phyloP scores from a whole-genome alignment of 2,329 filamentous ascomycete species.

The Arthrobotrys musiformis region DNA sequence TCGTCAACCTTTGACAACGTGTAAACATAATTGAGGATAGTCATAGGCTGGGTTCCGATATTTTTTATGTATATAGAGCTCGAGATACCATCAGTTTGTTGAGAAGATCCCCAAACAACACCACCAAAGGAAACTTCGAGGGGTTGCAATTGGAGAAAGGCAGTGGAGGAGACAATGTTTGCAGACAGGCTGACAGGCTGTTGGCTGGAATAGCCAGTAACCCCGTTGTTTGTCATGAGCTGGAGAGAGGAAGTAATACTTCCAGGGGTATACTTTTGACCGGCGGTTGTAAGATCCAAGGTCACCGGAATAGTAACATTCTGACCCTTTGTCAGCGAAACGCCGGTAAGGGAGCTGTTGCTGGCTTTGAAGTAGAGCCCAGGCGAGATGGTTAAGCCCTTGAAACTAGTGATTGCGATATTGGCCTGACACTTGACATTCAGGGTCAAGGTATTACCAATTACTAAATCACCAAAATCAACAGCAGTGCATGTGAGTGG shows the following conservation, averaged over 20 bases:
- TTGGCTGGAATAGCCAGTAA: constrained; percentile 62
- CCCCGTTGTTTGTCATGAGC: constrained; percentile 60
- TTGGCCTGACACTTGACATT: constrained; percentile 63
- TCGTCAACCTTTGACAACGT: constrained; percentile 59
- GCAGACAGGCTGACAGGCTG: constrained; percentile 63
- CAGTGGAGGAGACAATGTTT: constrained; percentile 62
- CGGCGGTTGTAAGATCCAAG: constrained; percentile 23
- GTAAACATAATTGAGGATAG: constrained; percentile 62
- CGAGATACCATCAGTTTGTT: constrained; percentile 60
- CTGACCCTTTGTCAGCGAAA: constrained; percentile 61
- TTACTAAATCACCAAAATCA: constrained; percentile 63
- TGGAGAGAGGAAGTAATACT: constrained; percentile 42
- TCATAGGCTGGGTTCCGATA: constrained; percentile 62
- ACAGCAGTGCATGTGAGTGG: constrained; percentile 64
- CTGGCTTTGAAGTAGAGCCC: constrained; percentile 62
- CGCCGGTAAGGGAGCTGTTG: constrained; percentile 62
- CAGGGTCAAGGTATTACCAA: constrained; percentile 61
- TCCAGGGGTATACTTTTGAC: constrained; percentile 36
- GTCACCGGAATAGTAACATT: constrained; percentile 63
- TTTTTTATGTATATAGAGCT: constrained; percentile 63
- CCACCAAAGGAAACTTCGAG: constrained; percentile 63
- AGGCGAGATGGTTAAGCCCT: constrained; percentile 61
- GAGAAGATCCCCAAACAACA: constrained; percentile 61
- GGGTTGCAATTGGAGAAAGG: constrained; percentile 63
- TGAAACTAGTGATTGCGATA: constrained; percentile 62